Evolutionary conservation across 345 rosid species (phyloP), one percentile per base, ranked within the genome.

Genomic region (Dipteronia dyeriana): DNA sequence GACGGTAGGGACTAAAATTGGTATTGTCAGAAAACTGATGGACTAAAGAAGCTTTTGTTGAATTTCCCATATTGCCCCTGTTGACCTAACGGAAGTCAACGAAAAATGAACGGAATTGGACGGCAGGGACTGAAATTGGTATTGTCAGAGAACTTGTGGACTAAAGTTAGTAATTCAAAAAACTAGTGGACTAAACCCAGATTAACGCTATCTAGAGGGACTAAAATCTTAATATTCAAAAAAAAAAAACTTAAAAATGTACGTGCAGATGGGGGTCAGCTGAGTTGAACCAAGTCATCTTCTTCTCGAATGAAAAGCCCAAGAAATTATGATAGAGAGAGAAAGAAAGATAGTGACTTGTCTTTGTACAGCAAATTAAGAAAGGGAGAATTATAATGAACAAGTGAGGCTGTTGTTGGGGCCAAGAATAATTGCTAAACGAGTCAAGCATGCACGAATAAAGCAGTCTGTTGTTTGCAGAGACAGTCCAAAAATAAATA

Each of bases 351-450:
- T 3, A 76, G 80, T 19, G 86, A 83, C 81, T 70, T 66, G 88
- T 81, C 88, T 14, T 71, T 53, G 78, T 73, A 73, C 63, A 74
- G 73, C 76, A 78, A 80, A 34, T 34, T 34, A 34, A 69, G 79
- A 79, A 78, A 81, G 81, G 70, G 19, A 72, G 84, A 84, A 81
- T 76, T 83, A 76, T 34, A 34, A 34, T 78, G 86, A 84, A 78
- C 76, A 60, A 56, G 56, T 43, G 79, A 84, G 78, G 77, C 77
- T 66, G 84, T 31, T 77, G 84, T 43, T 80, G 84, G 84, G 76
- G 80, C 45, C 74, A 72, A 75, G 85, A 80, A 82, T 85, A 75
- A 72, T 80, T 80, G 84, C 85, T 51, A 78, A 79, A 81, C 80
- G 77, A 77, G 80, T 80, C 73, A 64, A 80, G 82, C 85, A 79